Conservation (phyloP, 129 eudicot genomes). For the Solidago caesia region DNA sequence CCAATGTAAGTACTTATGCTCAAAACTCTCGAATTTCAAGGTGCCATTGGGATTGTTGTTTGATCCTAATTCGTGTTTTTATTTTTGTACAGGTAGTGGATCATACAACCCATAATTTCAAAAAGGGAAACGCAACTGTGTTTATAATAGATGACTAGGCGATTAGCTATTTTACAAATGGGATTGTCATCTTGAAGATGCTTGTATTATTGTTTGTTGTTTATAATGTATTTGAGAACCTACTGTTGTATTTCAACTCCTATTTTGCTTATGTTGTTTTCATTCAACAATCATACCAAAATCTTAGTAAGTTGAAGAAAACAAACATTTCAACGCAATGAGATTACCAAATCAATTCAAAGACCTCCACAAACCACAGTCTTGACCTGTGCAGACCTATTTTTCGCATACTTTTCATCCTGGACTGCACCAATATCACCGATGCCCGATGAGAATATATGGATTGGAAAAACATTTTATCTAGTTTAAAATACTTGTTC, state of each 20-base stretch:
- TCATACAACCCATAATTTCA: conserved; percentile 72
- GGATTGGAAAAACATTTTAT: too few relatives aligned
- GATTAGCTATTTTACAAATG: conserved; percentile 1
- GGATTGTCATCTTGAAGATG: conserved; percentile 12
- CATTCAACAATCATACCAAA: too few relatives aligned
- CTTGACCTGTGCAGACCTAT: too few relatives aligned
- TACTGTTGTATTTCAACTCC: too few relatives aligned
- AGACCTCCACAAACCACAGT: too few relatives aligned
- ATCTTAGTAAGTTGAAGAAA: too few relatives aligned
- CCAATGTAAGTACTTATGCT: conserved; percentile 64
- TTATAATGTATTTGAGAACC: not conserved
- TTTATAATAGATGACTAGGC: conserved; percentile 54
- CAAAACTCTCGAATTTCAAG: not conserved
- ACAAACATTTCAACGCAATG: too few relatives aligned
- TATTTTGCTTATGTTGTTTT: not conserved
- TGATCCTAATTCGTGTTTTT: not conserved
- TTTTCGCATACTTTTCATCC: too few relatives aligned
- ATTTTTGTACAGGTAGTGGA: conserved; percentile 71
- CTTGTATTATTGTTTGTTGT: not conserved
- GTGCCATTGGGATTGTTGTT: not conserved
- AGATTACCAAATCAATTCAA: too few relatives aligned
- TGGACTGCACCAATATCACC: too few relatives aligned
- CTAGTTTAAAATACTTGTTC: too few relatives aligned
- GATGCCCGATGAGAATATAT: too few relatives aligned
- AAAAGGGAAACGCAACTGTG: conserved; percentile 45